phyloP scores from a whole-genome alignment of 352 stramenopile genomes.

The Phytophthora fragariaefolia region DNA sequence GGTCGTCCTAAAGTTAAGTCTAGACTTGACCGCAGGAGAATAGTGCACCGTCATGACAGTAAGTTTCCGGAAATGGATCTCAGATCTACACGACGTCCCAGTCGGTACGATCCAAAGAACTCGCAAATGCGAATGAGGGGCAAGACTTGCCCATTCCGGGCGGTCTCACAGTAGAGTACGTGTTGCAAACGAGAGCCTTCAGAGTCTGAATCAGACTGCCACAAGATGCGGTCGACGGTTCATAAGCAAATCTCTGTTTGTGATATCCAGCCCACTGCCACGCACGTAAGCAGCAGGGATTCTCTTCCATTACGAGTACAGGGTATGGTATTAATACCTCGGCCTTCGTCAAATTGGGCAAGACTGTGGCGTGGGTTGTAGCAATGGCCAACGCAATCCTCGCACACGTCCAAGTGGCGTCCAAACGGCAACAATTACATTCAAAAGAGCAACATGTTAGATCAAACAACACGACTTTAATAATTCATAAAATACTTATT shows the following conservation, averaged over 20 bases:
- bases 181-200: neutral
- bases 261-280: neutral
- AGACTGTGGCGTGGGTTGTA: slow-evolving; percentile 48
- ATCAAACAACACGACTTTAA: no score
- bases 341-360: neutral
- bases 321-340: neutral
- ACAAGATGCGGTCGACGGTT: neutral
- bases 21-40: no score
- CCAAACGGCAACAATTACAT: no score
- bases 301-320: neutral
- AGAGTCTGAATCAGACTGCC: neutral
- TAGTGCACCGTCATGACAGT: no score
- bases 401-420: slow-evolving; percentile 77
- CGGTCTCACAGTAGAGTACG: neutral
- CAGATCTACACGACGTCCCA: slow-evolving; percentile 3
- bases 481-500: no score
- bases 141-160: neutral
- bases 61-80: neutral
- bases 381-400: slow-evolving; percentile 75
- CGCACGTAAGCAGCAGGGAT: neutral
- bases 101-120: neutral
- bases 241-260: neutral
- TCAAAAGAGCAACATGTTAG: no score
- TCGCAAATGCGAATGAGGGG: neutral
- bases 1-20: no score